A percentile compares a stretch with the other conserved stretches of the same genome.
Evolutionary conservation across 2,329 filamentous ascomycete species (phyloP).

Genomic region (Talaromyces verruculosus): DNA sequence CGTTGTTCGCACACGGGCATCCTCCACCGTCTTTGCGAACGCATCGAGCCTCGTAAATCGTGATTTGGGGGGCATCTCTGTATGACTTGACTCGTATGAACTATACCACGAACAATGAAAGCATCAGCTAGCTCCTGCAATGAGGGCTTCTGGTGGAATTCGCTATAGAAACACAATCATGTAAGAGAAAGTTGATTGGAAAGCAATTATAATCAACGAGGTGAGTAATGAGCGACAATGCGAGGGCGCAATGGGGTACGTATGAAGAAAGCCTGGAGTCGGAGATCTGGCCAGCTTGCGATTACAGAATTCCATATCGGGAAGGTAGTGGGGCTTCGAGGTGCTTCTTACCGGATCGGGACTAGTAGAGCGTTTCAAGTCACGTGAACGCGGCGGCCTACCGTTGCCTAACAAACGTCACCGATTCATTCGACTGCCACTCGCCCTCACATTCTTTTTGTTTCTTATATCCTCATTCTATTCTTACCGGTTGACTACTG

Average conservation of each 20-base stretch:
- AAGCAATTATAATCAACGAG: slow-evolving; percentile 9
- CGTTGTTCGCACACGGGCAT: slow-evolving; percentile 92
- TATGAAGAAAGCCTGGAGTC: slow-evolving; percentile 14
- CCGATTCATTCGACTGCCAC: neutral
- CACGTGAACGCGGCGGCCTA: slow-evolving; percentile 14
- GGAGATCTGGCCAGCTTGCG: slow-evolving; percentile 24
- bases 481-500: neutral
- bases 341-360: neutral
- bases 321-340: slow-evolving; percentile 11
- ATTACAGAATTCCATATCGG: slow-evolving; percentile 19
- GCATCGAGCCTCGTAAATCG: slow-evolving; percentile 95
- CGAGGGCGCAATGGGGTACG: slow-evolving; percentile 2
- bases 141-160: slow-evolving; percentile 20
- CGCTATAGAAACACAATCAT: slow-evolving; percentile 19
- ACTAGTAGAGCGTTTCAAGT: neutral
- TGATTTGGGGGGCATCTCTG: slow-evolving; percentile 78
- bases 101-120: slow-evolving; percentile 11
- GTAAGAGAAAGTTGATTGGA: slow-evolving; percentile 3
- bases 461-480: neutral
- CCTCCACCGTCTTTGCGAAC: slow-evolving; percentile 98
- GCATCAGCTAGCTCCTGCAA: slow-evolving; percentile 22
- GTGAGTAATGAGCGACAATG: slow-evolving; percentile 6
- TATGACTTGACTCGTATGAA: neutral
- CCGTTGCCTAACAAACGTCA: slow-evolving; percentile 21
- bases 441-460: neutral